phyloP scores from a whole-genome alignment of 768 basidiomycete genomes.

The Podaxis sp. region DNA sequence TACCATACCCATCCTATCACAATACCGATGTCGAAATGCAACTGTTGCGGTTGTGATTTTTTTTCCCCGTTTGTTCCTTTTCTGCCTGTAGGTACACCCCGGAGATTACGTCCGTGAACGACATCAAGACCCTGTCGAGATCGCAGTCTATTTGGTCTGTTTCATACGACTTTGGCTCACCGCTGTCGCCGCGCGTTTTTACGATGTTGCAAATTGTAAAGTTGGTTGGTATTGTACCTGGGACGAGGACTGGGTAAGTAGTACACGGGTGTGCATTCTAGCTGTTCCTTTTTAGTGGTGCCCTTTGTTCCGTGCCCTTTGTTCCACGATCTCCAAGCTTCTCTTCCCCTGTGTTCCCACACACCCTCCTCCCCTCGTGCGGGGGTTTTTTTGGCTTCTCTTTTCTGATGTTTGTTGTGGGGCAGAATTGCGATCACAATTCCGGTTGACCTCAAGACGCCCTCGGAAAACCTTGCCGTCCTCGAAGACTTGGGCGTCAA shows the following conservation, averaged over 20 bases:
- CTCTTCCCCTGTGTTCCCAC: not conserved
- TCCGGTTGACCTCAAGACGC: constrained; percentile 45
- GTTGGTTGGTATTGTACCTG: not conserved
- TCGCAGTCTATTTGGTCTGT: constrained; percentile 55
- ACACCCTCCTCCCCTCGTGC: no score
- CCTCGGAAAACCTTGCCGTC: constrained; percentile 40
- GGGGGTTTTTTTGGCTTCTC: not conserved
- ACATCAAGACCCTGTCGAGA: constrained; percentile 48
- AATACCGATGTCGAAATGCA: not conserved
- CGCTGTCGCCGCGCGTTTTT: constrained; percentile 58
- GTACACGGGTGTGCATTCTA: not conserved
- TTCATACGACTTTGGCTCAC: constrained; percentile 50
- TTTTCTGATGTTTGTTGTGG: not conserved
- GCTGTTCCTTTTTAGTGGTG: no score
- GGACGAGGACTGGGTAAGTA: constrained; percentile 41
- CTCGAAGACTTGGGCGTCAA: constrained; percentile 51
- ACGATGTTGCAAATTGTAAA: constrained; percentile 31
- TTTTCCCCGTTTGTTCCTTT: not conserved
- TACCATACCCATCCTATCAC: not conserved
- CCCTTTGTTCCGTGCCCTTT: no score
- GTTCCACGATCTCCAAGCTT: not conserved
- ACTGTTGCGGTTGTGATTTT: not conserved
- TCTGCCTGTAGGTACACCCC: constrained; percentile 39
- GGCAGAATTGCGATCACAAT: constrained; percentile 41
- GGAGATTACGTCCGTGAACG: constrained; percentile 47